Percentiles rank a stretch among this genome's conserved stretches.
Evolutionary conservation across 257 asterid genomes (phyloP).

Genomic region (Salvia miltiorrhiza): DNA sequence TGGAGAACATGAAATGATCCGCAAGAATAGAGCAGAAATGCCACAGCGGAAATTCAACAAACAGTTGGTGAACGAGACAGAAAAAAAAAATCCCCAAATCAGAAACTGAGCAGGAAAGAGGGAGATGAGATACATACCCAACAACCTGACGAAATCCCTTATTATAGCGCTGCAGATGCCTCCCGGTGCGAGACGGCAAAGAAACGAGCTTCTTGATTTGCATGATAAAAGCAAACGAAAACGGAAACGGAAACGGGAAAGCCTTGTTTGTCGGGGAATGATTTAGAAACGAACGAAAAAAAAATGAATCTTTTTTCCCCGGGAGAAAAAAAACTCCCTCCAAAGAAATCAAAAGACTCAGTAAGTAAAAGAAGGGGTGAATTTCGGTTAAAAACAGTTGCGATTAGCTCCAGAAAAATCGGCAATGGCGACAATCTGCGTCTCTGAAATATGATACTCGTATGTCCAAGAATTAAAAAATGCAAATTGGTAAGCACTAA

Average conservation of each 20-base stretch:
- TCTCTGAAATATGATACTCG: slow-evolving; percentile 3
- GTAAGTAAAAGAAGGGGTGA: slow-evolving; percentile 2
- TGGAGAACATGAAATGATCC: too few species aligned
- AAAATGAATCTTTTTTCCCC: background rate
- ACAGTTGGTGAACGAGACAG: background rate
- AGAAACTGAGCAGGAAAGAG: background rate
- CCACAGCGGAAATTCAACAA: slow-evolving; percentile 13
- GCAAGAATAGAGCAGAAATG: too few species aligned
- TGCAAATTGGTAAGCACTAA: background rate
- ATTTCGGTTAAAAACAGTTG: slow-evolving; percentile 17
- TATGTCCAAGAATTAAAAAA: slow-evolving; percentile 2
- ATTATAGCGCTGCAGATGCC: slow-evolving; percentile 71
- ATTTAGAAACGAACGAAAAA: background rate
- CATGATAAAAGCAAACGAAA: slow-evolving; percentile 29
- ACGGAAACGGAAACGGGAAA: background rate
- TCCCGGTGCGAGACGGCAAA: slow-evolving; percentile 59
- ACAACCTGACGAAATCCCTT: slow-evolving; percentile 74
- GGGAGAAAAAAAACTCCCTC: slow-evolving; percentile 5
- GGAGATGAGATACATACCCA: slow-evolving; percentile 52
- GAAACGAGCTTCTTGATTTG: slow-evolving; percentile 48
- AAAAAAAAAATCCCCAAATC: background rate
- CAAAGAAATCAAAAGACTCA: slow-evolving; percentile 7
- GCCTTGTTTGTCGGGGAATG: background rate
- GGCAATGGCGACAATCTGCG: slow-evolving; percentile 24
- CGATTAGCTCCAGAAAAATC: slow-evolving; percentile 20